phyloP scores from a whole-genome alignment of 257 asterid species.

The Handroanthus guayacan region DNA sequence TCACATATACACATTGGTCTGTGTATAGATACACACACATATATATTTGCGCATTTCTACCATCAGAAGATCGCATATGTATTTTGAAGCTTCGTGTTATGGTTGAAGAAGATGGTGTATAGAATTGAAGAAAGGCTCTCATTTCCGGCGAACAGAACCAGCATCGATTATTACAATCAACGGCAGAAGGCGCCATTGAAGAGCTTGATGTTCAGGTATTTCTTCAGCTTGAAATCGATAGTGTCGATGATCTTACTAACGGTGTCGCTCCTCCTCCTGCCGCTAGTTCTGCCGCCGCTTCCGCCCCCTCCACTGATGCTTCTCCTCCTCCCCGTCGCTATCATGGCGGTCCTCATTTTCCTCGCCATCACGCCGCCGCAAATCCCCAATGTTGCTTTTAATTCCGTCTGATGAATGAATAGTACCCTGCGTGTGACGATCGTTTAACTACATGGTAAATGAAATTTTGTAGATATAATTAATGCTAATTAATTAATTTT shows the following conservation, averaged over 20 bases:
- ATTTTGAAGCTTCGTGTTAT: neutral
- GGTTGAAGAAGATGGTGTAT: slow-evolving; percentile 40
- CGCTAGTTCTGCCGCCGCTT: slow-evolving; percentile 72
- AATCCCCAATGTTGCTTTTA: slow-evolving; percentile 38
- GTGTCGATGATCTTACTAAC: slow-evolving; percentile 47
- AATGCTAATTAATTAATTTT: slow-evolving; percentile 2
- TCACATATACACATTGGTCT: neutral
- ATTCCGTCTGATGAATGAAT: slow-evolving; percentile 13
- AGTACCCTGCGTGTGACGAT: neutral
- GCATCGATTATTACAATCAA: neutral
- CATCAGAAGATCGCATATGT: neutral
- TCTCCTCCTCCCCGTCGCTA: slow-evolving; percentile 63
- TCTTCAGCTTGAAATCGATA: slow-evolving; percentile 31
- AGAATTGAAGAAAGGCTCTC: slow-evolving; percentile 41
- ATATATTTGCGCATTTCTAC: neutral
- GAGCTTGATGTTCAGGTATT: slow-evolving; percentile 39
- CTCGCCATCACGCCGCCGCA: slow-evolving; percentile 58
- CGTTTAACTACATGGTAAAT: neutral
- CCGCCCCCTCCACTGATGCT: slow-evolving; percentile 69
- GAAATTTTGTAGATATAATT: slow-evolving; percentile 30
- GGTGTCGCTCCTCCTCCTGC: slow-evolving; percentile 58
- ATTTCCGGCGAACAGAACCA: slow-evolving; percentile 5
- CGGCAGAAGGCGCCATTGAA: slow-evolving; percentile 8
- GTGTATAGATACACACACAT: neutral
- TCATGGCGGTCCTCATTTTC: slow-evolving; percentile 53